Evolutionary conservation across 2,329 filamentous ascomycete species (phyloP).

Genomic region (Nannizziopsis barbatae): DNA sequence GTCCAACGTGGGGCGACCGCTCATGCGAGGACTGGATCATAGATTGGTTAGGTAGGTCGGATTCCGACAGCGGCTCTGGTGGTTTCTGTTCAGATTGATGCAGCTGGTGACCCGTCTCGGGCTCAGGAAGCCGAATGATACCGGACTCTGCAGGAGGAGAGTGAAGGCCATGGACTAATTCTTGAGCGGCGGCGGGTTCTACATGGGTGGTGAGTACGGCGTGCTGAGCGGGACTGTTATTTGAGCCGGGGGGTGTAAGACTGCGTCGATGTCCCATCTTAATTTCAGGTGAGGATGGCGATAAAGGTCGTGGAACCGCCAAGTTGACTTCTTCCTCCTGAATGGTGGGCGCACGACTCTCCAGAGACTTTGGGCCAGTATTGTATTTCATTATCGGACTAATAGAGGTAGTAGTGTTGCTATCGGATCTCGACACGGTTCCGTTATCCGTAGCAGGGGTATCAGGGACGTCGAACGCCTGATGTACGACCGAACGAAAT

Average conservation of each 20-base stretch:
- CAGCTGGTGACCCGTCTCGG: no score
- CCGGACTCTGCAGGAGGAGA: background rate
- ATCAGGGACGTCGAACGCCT: slow-evolving; percentile 52
- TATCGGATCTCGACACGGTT: slow-evolving; percentile 48
- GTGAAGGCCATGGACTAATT: background rate
- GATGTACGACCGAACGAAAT: slow-evolving; percentile 51
- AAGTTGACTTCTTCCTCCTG: slow-evolving; percentile 12
- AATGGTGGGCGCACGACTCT: slow-evolving; percentile 31
- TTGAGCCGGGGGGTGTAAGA: slow-evolving; percentile 47
- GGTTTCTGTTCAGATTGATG: no score
- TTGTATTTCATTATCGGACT: slow-evolving; percentile 53
- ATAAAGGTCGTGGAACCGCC: slow-evolving; percentile 8
- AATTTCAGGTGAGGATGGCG: slow-evolving; percentile 30
- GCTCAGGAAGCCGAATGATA: no score
- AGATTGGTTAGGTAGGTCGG: no score
- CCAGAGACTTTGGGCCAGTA: background rate
- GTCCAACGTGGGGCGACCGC: no score
- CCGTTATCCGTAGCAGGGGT: slow-evolving; percentile 45
- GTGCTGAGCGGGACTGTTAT: slow-evolving; percentile 51
- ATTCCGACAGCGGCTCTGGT: no score
- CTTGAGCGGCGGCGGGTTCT: slow-evolving; percentile 8
- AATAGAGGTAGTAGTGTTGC: slow-evolving; percentile 51
- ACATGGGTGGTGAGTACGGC: slow-evolving; percentile 42
- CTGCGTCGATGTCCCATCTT: slow-evolving; percentile 47
- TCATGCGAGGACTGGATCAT: no score